Conservation (phyloP, 208 protist genomes). For the Crithidia brevicula region DNA sequence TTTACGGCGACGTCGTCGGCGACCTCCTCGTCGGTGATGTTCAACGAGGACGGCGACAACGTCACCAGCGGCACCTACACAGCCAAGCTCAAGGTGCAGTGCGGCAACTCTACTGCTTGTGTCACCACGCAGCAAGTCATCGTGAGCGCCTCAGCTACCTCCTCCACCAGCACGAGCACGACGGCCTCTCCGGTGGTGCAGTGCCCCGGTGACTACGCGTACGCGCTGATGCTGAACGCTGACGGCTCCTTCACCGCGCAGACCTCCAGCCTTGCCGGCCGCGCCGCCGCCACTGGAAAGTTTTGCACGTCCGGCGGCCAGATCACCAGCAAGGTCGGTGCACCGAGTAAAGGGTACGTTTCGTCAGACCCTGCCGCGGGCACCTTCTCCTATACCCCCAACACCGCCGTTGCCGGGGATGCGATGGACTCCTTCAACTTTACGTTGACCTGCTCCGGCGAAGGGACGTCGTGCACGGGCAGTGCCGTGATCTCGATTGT, state of each 20-base stretch:
- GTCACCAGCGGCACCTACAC: conserved; percentile 48
- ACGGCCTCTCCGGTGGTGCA: conserved; percentile 7
- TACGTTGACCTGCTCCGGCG: conserved; percentile 42
- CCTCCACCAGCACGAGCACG: conserved; percentile 2
- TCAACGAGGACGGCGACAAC: conserved; percentile 42
- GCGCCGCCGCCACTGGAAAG: conserved; percentile 14
- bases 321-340: conserved; percentile 23
- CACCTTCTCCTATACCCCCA: conserved; percentile 38
- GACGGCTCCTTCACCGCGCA: conserved; percentile 38
- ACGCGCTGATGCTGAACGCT: conserved; percentile 39
- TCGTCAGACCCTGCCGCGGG: conserved; percentile 26
- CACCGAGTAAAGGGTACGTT: conserved; percentile 13
- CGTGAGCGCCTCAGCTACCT: conserved; percentile 20
- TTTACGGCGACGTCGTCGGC: conserved; percentile 28
- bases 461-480: conserved; percentile 30
- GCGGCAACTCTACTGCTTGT: conserved; percentile 40
- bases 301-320: conserved; percentile 33
- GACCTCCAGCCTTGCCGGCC: conserved; percentile 25
- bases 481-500: conserved; percentile 43
- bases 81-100: conserved; percentile 44
- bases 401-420: conserved; percentile 16
- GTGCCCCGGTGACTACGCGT: conserved; percentile 50
- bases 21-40: conserved; percentile 31
- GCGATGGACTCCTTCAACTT: conserved; percentile 67
- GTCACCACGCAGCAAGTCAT: conserved; percentile 35